A percentile compares a stretch with the other conserved stretches of the same genome.
phyloP scores from a whole-genome alignment of 768 basidiomycete genomes.

The Coprinopsis strossmayeri region DNA sequence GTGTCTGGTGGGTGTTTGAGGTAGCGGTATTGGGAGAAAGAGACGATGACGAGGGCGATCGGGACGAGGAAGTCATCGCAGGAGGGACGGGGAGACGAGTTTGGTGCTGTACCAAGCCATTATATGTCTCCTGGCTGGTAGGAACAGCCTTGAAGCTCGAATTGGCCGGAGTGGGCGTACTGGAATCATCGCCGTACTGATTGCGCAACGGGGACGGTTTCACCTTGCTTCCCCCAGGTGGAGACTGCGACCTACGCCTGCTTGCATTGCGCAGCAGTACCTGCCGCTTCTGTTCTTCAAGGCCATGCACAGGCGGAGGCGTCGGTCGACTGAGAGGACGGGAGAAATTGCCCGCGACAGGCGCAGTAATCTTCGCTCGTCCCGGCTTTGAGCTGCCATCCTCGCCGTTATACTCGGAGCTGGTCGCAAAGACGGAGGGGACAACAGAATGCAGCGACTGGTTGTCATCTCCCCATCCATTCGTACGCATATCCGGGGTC shows the following conservation, averaged over 20 bases:
- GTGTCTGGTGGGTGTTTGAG: not conserved
- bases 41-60: not conserved
- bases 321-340: slow-evolving; percentile 11
- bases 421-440: no score
- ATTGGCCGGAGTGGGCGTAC: no score
- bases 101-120: not conserved
- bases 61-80: not conserved
- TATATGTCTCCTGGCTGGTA: not conserved
- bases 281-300: slow-evolving; percentile 37
- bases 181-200: not conserved
- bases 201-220: slow-evolving; percentile 6
- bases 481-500: not conserved
- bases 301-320: slow-evolving; percentile 25
- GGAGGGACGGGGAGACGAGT: not conserved
- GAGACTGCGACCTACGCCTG: not conserved
- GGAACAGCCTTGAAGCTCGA: no score
- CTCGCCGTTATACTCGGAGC: no score
- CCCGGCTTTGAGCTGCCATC: no score
- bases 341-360: not conserved
- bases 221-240: not conserved
- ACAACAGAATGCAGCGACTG: no score
- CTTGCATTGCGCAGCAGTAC: slow-evolving; percentile 57
- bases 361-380: not conserved
- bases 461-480: no score
- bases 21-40: not conserved